Base-by-base conservation (phyloP, 768 basidiomycete genomes). In the Phlebiopsis gigantea region DNA sequence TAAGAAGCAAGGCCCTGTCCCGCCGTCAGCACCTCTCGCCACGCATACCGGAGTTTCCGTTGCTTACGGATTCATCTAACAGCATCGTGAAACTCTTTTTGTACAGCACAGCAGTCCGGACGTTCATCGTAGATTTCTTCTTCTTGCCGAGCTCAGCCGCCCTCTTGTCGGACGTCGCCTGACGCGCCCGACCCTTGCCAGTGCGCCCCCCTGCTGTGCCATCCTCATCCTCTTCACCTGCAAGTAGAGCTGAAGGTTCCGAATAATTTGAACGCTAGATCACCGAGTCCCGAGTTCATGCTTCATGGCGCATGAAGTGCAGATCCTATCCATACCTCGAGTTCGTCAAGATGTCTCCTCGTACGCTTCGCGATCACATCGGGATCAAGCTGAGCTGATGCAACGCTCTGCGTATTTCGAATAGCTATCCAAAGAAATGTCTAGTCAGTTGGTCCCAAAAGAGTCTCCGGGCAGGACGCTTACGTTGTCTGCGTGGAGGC, bases 91-190 rank as follows among this genome's bases (percentile, higher is more conserved):
- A 76, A 61, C 81, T 90, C 71, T 93, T 94, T 62, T 87, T 84
- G 70, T 93, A 94, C 45, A 94, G 71, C 31, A 93, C 74, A 19
- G 91, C 88, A 26, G 84, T 83, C 57, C 92, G 79, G 56, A 93
- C 83, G 62, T 81, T 87, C 83, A 88, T 89, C 3, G 82, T 86
- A 12, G 88, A 86, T 68, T 91, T 92, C 74, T 87, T 90, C 77
- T 83, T 86, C 63, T 71, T 77, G 34, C 79, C 78, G 21, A 80
- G 79, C 51, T 77, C 78, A 61, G 84, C 75, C 53, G 76, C 74
- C 58, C 82, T 80, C 73, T 87, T 87, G 76, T 90, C 88, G 47
- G 89, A 90, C 55, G 90, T 85, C 30, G 66, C 63, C 65, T 88
- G 84, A 34, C 89, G 77, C 44, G 87, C 86, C 12, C 88, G 81